Conservation (phyloP, 345 rosid genomes). For the Kandelia obovata region DNA sequence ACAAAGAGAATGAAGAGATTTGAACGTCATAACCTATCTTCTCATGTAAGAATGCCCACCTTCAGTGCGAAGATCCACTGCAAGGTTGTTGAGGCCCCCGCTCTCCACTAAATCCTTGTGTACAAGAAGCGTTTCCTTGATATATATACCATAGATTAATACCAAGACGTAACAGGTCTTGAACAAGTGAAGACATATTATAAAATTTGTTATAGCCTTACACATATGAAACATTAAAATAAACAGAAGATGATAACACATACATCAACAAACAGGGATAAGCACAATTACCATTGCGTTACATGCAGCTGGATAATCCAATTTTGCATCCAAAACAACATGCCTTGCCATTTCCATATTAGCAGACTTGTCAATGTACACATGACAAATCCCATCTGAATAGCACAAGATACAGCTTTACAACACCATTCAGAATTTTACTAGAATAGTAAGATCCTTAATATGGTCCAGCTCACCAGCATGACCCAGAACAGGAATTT, state of each 20-base stretch:
- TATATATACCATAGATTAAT: slow-evolving; percentile 9
- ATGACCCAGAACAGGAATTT: slow-evolving; percentile 96
- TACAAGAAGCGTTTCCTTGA: slow-evolving; percentile 94
- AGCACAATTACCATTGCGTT: slow-evolving; percentile 75
- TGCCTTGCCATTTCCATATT: slow-evolving; percentile 74
- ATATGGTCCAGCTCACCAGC: slow-evolving; percentile 57
- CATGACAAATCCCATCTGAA: slow-evolving; percentile 97
- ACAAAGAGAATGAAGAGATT: too few relatives aligned
- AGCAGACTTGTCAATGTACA: slow-evolving; percentile 87
- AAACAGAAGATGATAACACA: not conserved
- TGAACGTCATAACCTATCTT: not conserved
- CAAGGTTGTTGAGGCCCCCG: slow-evolving; percentile 53
- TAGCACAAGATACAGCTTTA: slow-evolving; percentile 11
- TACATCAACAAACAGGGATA: not conserved
- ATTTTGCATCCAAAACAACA: slow-evolving; percentile 80
- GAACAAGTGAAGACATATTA: not conserved
- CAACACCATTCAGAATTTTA: slow-evolving; percentile 12
- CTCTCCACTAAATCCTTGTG: slow-evolving; percentile 72
- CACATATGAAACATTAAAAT: not conserved
- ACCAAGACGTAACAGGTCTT: not conserved
- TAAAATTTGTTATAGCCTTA: not conserved
- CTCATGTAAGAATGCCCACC: slow-evolving; percentile 37
- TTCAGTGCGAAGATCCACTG: slow-evolving; percentile 51
- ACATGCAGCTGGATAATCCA: slow-evolving; percentile 96
- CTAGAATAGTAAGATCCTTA: slow-evolving; percentile 8